Base-by-base conservation (phyloP, 176 grass and related monocot genomes). In the Hyparrhenia diplandra region DNA sequence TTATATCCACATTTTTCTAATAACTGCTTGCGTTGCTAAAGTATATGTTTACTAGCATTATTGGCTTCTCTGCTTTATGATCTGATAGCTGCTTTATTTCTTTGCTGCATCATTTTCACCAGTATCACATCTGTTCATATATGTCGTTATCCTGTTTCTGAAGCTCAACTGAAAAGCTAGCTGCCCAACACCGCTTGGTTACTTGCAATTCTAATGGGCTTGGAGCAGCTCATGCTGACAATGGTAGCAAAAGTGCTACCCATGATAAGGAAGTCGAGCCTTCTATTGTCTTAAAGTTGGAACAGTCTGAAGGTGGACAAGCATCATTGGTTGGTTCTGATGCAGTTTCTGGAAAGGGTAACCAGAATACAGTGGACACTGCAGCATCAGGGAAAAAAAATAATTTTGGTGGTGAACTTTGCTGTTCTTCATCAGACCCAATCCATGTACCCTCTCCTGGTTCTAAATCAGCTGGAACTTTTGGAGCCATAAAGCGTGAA, bases 341-440 rank as follows among this genome's bases (percentile, higher is more conserved):
- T 77, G 74, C 67, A 82, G 57, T 88, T 69, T 73, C 36, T 20
- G 64, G 36, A 63, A 91, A 85, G 59, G 23, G 66, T 8, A 55
- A 36, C 31, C 64, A 68, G 71, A 77, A 76, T 32, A 81, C 51
- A 62, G 30, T 52, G 36, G 72, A 55, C 36, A 82, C 74, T 78
- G 30, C 58, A 42, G 37, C 57, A 46, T 75, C 83, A 34, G 72
- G 81, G 27, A 67, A 83, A 80, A n/a, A n/a, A n/a, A 88, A 58
- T 45, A 88, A 90, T 75, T 81, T 87, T 86, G 45, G 74, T 10
- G 63, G 42, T 57, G 78, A 84, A 51, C 73, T 92, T 62, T 90
- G 87, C 42, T 92, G 86, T 76, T 95, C 93, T 45, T 84, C 93
- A 8, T 90, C 93, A 39, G 93, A 95, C 73, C 93, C 93, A 69